Evolutionary conservation across 805 yeast species (phyloP), one percentile per base, ranked within the genome.

Genomic region (Kurtzmaniella fragi): DNA sequence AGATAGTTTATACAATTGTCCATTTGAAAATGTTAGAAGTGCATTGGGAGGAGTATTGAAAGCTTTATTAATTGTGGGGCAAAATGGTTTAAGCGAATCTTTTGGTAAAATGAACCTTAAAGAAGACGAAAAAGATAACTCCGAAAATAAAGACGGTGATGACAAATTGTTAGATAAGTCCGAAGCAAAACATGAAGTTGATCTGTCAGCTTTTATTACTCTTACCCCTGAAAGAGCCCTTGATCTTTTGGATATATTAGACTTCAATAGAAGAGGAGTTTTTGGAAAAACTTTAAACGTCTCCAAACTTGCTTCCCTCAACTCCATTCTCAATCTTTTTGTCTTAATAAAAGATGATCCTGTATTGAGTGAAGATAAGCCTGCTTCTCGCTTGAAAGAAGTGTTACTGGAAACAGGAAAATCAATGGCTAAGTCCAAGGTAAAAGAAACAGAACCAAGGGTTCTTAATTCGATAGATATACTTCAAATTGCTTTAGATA

Each of bases 1-100:
- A 17, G 88, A 86, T 52, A 71, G 88, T 0, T 64, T 91, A 37
- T 62, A 67, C 23, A 67, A 74, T 37, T 84, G 91, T 52, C 90
- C 93, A 2, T 77, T 71, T 52, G 78, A 71, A 30, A 73, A 74
- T 30, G 75, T 77, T 16, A 78, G 79, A 48, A 69, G 82, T 17
- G 78, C 78, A 3, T 61, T 79, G 28, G 72, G 87, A 13, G 77
- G 82, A 3, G 78, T 87, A 17, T 70, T 88, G 52, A 87, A 83
- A 55, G 87, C 82, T 48, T 66, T 88, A 45, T 57, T 80, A 46
- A 49, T 72, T 20, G 25, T 20, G 25, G 25, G 25, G 8, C 4
- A 71, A 74, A 44, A 20, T 20, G 25, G 25, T 50, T 52, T 13
- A 50, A 45, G 46, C 23, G 30, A 6, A 40, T 31, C n/a, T 15